Percentiles rank a stretch among this genome's conserved stretches.
Evolutionary conservation across 805 yeast species (phyloP).

Genomic region (Saturnispora gosingensis): DNA sequence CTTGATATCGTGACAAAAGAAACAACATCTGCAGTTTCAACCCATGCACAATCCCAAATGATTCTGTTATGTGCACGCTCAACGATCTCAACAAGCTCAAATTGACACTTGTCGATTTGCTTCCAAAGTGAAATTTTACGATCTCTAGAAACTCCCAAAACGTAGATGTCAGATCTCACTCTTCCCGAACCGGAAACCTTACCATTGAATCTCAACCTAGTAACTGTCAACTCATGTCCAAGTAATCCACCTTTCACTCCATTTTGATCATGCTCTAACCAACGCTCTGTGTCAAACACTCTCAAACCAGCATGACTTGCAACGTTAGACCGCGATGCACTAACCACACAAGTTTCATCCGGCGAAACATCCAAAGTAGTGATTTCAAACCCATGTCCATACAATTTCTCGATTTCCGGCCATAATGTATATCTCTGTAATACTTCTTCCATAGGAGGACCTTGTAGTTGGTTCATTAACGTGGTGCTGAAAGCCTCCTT

Average conservation of each 20-base stretch:
- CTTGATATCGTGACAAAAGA: conserved; percentile 81
- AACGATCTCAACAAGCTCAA: conserved; percentile 22
- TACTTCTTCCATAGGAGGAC: conserved; percentile 84
- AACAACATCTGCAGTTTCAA: conserved; percentile 36
- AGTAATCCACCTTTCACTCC: conserved; percentile 32
- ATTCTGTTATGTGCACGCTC: conserved; percentile 84
- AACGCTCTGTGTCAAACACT: conserved; percentile 48
- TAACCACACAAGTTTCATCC: conserved; percentile 57
- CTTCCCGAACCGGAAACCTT: conserved; percentile 46
- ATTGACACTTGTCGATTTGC: conserved; percentile 23
- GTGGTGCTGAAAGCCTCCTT: conserved; percentile 33
- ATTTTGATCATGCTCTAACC: conserved; percentile 53
- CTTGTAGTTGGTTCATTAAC: conserved; percentile 34
- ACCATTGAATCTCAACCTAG: conserved; percentile 54
- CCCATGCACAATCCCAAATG: conserved; percentile 94
- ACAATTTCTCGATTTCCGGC: conserved; percentile 91
- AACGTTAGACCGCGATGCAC: conserved; percentile 86
- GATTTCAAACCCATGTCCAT: conserved; percentile 96
- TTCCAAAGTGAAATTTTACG: conserved; percentile 76
- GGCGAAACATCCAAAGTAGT: conserved; percentile 67
- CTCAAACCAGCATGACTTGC: conserved; percentile 80
- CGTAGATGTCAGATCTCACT: conserved; percentile 28
- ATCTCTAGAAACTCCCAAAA: conserved; percentile 73
- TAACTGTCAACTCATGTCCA: conserved; percentile 79
- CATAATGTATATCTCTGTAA: conserved; percentile 85